phyloP scores from a whole-genome alignment of 768 basidiomycete genomes.

The Tylopilus vinaceipallidus region DNA sequence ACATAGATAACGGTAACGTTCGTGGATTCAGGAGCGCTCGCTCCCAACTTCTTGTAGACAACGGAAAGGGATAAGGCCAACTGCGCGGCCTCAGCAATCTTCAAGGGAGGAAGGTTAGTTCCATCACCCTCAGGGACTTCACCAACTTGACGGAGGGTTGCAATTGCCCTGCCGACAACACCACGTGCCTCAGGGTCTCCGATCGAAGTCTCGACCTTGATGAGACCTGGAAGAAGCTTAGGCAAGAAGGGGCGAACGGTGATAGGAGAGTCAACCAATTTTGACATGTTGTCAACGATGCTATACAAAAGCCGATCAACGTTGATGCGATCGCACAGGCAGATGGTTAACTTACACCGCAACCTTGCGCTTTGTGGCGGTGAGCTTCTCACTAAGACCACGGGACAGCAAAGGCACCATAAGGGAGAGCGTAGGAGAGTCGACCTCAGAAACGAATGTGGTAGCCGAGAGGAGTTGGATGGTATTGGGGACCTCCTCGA shows the following conservation, averaged over 20 bases:
- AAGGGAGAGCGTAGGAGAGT: slow-evolving; percentile 92
- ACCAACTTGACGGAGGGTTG: slow-evolving; percentile 93
- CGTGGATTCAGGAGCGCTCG: slow-evolving; percentile 52
- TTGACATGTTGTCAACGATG: slow-evolving; percentile 98
- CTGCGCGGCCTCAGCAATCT: slow-evolving; percentile 67
- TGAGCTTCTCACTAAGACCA: slow-evolving; percentile 92
- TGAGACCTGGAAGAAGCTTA: slow-evolving; percentile 89
- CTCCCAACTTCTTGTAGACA: slow-evolving; percentile 85
- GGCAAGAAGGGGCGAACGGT: slow-evolving; percentile 97
- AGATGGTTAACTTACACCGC: slow-evolving; percentile 68
- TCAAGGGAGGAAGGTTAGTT: slow-evolving; percentile 85
- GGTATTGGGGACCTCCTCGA: slow-evolving; percentile 97
- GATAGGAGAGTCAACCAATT: slow-evolving; percentile 92
- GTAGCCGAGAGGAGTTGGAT: slow-evolving; percentile 94
- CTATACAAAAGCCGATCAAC: slow-evolving; percentile 39
- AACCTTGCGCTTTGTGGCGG: slow-evolving; percentile 95
- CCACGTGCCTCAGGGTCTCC: slow-evolving; percentile 98
- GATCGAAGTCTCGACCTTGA: slow-evolving; percentile 93
- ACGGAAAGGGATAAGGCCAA: slow-evolving; percentile 64
- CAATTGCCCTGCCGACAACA: slow-evolving; percentile 88
- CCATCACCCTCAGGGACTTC: slow-evolving; percentile 86
- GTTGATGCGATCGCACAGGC: slow-evolving; percentile 10
- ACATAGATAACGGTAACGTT: slow-evolving; percentile 66
- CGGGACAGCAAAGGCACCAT: slow-evolving; percentile 96
- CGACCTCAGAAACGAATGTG: slow-evolving; percentile 99